These are phyloP conservation scores for Stemphylium vesicarium DNA, from an alignment of 2,329 filamentous ascomycete species.

Conservation along the genomic window DNA sequence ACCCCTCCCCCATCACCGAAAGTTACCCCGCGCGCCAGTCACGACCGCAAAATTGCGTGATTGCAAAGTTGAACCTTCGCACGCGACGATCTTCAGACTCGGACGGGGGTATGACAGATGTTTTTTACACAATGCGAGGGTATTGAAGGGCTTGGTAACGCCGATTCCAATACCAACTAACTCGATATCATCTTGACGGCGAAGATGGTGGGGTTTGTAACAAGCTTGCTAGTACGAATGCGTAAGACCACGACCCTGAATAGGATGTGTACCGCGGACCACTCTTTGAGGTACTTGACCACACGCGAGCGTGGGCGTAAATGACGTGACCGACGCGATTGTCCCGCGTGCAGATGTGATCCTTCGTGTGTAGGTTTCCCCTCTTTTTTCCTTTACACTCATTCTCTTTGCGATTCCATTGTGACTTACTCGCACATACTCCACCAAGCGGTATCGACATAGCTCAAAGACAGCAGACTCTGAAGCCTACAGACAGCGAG, in stretches of 20 bases:
- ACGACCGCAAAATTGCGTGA: not conserved
- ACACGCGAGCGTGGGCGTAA: not conserved
- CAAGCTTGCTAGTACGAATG: not conserved
- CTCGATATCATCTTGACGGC: not conserved
- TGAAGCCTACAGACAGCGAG: not conserved
- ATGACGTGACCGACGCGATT: slow-evolving; percentile 13
- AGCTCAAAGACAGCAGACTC: not conserved
- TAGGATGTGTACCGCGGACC: not conserved
- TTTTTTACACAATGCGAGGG: not conserved
- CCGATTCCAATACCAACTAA: too few relatives aligned
- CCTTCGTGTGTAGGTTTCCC: not conserved
- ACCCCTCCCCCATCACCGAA: not conserved
- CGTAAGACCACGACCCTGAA: not conserved
- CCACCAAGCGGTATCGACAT: not conserved
- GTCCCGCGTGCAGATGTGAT: not conserved
- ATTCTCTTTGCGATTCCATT: not conserved
- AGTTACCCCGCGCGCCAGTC: not conserved
- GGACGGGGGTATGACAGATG: not conserved
- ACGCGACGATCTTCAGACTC: not conserved
- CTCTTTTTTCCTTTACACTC: not conserved
- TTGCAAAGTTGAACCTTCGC: not conserved
- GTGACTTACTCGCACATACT: not conserved
- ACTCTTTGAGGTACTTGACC: not conserved
- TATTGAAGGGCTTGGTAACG: not conserved
- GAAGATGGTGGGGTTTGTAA: not conserved